phyloP scores from a whole-genome alignment of 805 yeast species.

The Saccharomyces kudriavzevii region DNA sequence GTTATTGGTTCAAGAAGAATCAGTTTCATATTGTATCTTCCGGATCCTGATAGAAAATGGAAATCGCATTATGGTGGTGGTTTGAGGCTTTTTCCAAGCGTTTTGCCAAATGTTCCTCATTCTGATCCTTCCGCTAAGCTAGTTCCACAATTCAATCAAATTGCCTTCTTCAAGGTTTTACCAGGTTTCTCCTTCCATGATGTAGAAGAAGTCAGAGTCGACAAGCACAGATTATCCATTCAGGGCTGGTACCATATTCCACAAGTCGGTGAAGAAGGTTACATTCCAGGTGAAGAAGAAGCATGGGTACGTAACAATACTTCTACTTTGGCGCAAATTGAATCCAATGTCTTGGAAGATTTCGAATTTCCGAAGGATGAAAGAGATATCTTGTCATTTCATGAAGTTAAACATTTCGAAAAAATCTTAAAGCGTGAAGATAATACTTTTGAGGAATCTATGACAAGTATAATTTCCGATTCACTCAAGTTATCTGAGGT shows the following conservation, averaged over 20 bases:
- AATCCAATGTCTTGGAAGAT: constrained; percentile 66
- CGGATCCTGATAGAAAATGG: constrained; percentile 88
- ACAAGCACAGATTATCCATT: constrained; percentile 81
- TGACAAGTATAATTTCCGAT: constrained; percentile 14
- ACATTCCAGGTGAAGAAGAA: constrained; percentile 72
- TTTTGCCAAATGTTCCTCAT: constrained; percentile 82
- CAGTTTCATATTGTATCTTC: constrained; percentile 84
- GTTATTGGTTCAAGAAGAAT: constrained; percentile 93
- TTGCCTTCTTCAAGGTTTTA: constrained; percentile 90
- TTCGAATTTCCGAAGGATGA: constrained; percentile 71
- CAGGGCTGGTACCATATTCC: constrained; percentile 99
- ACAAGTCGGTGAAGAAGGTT: constrained; percentile 85
- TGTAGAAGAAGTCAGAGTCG: constrained; percentile 92
- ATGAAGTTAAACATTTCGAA: constrained; percentile 32
- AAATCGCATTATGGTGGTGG: constrained; percentile 92
- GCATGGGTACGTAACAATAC: constrained; percentile 50
- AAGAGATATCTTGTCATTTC: constrained; percentile 36
- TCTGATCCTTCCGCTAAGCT: constrained; percentile 63
- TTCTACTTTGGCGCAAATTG: constrained; percentile 72
- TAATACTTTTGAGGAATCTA: constrained; percentile 1
- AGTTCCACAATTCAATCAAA: constrained; percentile 91
- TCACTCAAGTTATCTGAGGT: constrained; percentile 23
- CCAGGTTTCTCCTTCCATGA: constrained; percentile 97
- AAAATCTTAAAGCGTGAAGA: constrained; percentile 12
- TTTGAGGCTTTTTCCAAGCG: constrained; percentile 73